A percentile compares a stretch with the other conserved stretches of the same genome.
These are phyloP conservation scores for Lachnellula willkommii DNA, from an alignment of 2,329 filamentous ascomycete genomes.

Conservation along the genomic window DNA sequence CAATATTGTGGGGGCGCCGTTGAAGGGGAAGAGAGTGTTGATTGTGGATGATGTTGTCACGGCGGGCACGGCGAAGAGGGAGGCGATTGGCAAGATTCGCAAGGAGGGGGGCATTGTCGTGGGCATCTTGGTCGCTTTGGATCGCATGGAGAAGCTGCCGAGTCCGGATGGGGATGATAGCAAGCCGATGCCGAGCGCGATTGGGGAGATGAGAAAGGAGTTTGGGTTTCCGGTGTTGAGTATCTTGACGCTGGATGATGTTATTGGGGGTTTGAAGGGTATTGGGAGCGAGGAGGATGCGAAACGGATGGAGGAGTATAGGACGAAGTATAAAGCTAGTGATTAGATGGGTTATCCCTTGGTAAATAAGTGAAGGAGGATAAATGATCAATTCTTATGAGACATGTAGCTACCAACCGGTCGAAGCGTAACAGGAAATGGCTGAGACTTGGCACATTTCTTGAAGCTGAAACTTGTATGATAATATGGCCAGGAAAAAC, in stretches of 20 bases:
- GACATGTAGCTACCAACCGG: no score
- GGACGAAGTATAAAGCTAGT: constrained; percentile 56
- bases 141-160: constrained; percentile 79
- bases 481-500: no score
- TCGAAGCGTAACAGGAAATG: no score
- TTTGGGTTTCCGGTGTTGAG: constrained; percentile 77
- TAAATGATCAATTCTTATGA: no score
- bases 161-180: constrained; percentile 46
- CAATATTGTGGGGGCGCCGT: constrained; percentile 78
- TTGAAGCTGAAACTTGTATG: no score
- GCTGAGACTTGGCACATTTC: no score
- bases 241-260: constrained; percentile 79
- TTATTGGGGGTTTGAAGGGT: constrained; percentile 63
- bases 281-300: constrained; percentile 59
- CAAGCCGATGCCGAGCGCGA: constrained; percentile 68
- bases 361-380: not conserved
- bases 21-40: constrained; percentile 80
- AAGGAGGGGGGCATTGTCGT: constrained; percentile 78
- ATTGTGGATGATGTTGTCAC: constrained; percentile 97
- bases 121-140: constrained; percentile 82
- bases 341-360: constrained; percentile 33
- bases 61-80: constrained; percentile 86
- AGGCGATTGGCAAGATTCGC: constrained; percentile 84
- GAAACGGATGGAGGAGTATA: constrained; percentile 67
- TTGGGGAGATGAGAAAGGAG: constrained; percentile 79